Evolutionary conservation across 2,329 filamentous ascomycete genomes (phyloP).

Genomic region (Pseudogymnoascus sp.): DNA sequence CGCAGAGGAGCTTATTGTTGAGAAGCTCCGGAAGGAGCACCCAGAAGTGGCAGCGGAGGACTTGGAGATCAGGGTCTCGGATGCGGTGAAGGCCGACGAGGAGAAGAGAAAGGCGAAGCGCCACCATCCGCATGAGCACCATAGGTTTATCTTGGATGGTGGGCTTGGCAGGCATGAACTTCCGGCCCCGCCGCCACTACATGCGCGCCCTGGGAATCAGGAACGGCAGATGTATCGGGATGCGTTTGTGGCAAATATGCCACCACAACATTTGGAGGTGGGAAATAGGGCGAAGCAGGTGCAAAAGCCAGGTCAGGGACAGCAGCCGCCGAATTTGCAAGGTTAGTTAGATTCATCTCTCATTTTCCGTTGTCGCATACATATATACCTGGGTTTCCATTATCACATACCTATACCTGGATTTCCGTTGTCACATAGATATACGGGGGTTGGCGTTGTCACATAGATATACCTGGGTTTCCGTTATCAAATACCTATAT

Average conservation of each 20-base stretch:
- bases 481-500: no score
- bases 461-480: no score
- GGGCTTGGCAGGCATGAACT: not conserved
- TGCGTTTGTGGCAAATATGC: not conserved
- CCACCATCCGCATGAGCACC: not conserved
- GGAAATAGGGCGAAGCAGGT: not conserved
- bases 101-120: constrained; percentile 16
- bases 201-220: not conserved
- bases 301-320: not conserved
- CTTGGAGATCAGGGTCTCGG: constrained; percentile 53
- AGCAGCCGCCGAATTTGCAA: not conserved
- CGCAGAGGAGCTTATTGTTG: constrained; percentile 52
- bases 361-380: not conserved
- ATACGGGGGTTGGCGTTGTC: no score
- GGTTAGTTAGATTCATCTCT: not conserved
- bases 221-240: not conserved
- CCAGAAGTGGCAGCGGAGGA: constrained; percentile 52
- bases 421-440: no score
- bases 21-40: constrained; percentile 49
- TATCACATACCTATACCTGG: no score
- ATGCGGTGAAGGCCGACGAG: constrained; percentile 42
- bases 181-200: no score
- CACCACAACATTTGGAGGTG: not conserved
- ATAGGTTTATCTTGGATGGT: not conserved
- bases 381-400: no score